phyloP scores from a whole-genome alignment of 768 basidiomycete genomes.

The Russula dissimulans region DNA sequence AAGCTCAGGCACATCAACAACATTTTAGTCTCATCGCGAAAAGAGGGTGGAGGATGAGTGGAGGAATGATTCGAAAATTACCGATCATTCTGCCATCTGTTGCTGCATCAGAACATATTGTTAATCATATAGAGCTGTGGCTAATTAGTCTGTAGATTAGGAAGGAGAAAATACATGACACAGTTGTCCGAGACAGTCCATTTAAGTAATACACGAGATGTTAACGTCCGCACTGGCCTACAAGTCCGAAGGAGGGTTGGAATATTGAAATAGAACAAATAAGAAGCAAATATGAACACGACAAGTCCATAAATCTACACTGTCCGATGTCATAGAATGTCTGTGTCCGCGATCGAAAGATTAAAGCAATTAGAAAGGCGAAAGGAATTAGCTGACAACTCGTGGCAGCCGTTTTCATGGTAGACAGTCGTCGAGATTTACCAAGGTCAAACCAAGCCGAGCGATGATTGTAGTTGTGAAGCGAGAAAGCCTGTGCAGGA shows the following conservation, averaged over 20 bases:
- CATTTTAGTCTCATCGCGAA: background rate
- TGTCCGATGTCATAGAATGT: constrained; percentile 9
- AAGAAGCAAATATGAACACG: constrained; percentile 8
- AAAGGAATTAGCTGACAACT: background rate
- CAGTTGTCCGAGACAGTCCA: constrained; percentile 11
- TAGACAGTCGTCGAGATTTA: background rate
- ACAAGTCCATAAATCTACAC: constrained; percentile 14
- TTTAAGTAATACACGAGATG: constrained; percentile 5
- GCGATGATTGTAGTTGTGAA: constrained; percentile 13
- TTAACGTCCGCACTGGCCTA: constrained; percentile 9
- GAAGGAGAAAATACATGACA: constrained; percentile 8
- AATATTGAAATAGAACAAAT: background rate
- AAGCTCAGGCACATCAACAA: background rate
- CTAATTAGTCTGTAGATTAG: constrained; percentile 3
- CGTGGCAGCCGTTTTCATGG: constrained; percentile 3
- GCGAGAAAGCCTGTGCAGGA: constrained; percentile 8
- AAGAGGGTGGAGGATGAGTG: background rate
- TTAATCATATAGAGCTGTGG: background rate
- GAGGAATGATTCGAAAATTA: background rate
- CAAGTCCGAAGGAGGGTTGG: constrained; percentile 10
- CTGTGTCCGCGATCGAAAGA: constrained; percentile 10
- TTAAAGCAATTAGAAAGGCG: background rate
- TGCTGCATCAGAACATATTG: too few species aligned
- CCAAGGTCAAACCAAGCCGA: constrained; percentile 10
- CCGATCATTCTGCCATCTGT: too few species aligned